phyloP scores from a whole-genome alignment of 805 yeast genomes.

The Cephaloascus fragrans region DNA sequence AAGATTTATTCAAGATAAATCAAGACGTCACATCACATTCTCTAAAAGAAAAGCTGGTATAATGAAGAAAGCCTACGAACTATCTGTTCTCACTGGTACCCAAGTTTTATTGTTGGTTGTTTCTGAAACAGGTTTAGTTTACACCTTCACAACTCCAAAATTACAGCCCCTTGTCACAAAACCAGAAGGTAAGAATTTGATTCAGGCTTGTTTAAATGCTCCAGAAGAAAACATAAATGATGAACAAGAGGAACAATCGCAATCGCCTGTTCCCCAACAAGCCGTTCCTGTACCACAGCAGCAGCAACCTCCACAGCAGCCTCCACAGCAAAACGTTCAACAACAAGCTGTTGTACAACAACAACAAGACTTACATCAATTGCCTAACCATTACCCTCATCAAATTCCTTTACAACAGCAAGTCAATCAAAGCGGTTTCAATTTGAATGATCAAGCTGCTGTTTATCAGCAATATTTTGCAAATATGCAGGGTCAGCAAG shows the following conservation, averaged over 20 bases:
- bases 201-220: conserved; percentile 94
- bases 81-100: conserved; percentile 93
- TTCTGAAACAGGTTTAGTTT: conserved; percentile 96
- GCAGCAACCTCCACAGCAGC: conserved; percentile 13
- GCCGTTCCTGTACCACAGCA: conserved; percentile 3
- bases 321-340: conserved; percentile 14
- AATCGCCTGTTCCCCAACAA: conserved; percentile 22
- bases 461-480: conserved; percentile 59
- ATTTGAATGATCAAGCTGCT: conserved; percentile 42
- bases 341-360: conserved; percentile 19
- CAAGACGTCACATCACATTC: conserved; percentile 95
- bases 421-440: conserved; percentile 37
- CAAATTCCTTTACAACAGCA: conserved; percentile 26
- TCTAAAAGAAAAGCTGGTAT: conserved; percentile 98
- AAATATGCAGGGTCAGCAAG: conserved; percentile 48
- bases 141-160: conserved; percentile 98
- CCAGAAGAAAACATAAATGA: conserved; percentile 77
- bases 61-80: conserved; percentile 98
- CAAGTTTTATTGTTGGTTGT: conserved; percentile 92
- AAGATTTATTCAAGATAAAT: conserved; percentile 93
- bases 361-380: conserved; percentile 20
- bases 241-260: conserved; percentile 48
- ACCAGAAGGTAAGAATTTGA: conserved; percentile 92
- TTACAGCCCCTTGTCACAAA: conserved; percentile 96
- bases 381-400: conserved; percentile 2